These are phyloP conservation scores for Hyaloperonospora arabidopsidis DNA, from an alignment of 352 stramenopile genomes.

Conservation along the genomic window DNA sequence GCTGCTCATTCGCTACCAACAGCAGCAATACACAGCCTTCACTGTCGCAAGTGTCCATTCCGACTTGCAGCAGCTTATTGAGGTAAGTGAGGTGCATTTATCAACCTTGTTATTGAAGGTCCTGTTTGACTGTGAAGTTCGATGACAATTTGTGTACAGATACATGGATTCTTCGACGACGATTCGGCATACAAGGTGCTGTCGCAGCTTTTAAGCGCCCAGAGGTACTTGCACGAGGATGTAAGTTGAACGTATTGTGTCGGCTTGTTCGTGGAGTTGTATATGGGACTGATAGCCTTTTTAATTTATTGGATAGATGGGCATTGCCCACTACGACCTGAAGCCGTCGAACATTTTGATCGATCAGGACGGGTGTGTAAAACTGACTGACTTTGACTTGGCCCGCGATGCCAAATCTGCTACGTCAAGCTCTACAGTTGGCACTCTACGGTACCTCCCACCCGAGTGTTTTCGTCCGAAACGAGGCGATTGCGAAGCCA, in stretches of 20 bases:
- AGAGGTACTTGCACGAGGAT: constrained; percentile 70
- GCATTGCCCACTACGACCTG: constrained; percentile 87
- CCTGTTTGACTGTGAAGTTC: too few relatives aligned
- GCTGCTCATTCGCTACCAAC: constrained; percentile 58
- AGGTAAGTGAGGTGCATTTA: constrained; percentile 23
- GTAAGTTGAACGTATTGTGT: constrained; percentile 21
- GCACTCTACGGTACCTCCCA: constrained; percentile 65
- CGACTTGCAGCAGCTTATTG: constrained; percentile 68
- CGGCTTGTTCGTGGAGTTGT: background rate
- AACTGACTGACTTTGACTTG: constrained; percentile 89
- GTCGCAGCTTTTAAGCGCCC: constrained; percentile 50
- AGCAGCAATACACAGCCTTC: constrained; percentile 70
- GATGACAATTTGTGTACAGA: constrained; percentile 17
- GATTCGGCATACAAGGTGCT: constrained; percentile 52
- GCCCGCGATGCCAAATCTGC: constrained; percentile 52
- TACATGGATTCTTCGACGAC: constrained; percentile 57
- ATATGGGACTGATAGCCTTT: constrained; percentile 1
- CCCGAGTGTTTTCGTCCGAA: constrained; percentile 64
- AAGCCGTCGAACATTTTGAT: constrained; percentile 97
- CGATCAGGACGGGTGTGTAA: constrained; percentile 75
- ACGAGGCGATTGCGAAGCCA: constrained; percentile 46
- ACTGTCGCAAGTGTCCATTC: constrained; percentile 62
- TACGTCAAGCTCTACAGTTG: constrained; percentile 56
- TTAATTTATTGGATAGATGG: constrained; percentile 33
- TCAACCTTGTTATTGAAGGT: too few relatives aligned